Base-by-base conservation (phyloP, 768 basidiomycete species). In the Cubamyces lactineus region DNA sequence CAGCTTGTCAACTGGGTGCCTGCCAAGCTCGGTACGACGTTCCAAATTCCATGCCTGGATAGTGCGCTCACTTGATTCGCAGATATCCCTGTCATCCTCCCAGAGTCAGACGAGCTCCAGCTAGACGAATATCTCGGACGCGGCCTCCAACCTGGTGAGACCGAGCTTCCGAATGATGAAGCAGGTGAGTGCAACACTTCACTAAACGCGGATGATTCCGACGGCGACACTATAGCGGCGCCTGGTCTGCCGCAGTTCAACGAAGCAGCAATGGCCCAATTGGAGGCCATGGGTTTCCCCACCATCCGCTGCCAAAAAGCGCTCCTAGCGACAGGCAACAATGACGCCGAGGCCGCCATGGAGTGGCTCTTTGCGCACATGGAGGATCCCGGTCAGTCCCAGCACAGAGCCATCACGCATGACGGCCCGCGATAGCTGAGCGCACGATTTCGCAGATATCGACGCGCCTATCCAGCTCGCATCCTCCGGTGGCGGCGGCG, bases 1-100 rank as follows among this genome's bases (percentile, higher is more conserved):
- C 92, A 95, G 74, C 83, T 96, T 4, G 89, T 94, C 43, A 94
- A 94, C 67, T 98, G 97, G 97, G 93, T 99, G 1, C 97, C 97
- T 0, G 83, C 89, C 3, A 99, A 99, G 75, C 81, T 98, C 28
- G 93, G 94, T 94, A 64, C 17, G 85, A 71, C 40, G 11, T 17
- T 26, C 15, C 21, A 11, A 38, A 23, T 16, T 43, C 19, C 17
- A 23, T 17, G 19, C 16, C 21, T 6, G 12, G 34, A n/a, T 13
- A 7, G n/a, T 40, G 21, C 43, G 45, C 11, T 49, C n/a, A 13
- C 12, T 2, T 17, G 0, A 3, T 5, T 6, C 19, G 11, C 66
- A 95, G 96, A 97, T 64, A 92, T 98, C 38, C 95, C 96, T 0
- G 75, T 98, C 15, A 74, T 86, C 41, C 75, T 98, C 0, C 89